These are phyloP conservation scores for Myxozyma kluyveri DNA, from an alignment of 805 yeast species.

Conservation along the genomic window DNA sequence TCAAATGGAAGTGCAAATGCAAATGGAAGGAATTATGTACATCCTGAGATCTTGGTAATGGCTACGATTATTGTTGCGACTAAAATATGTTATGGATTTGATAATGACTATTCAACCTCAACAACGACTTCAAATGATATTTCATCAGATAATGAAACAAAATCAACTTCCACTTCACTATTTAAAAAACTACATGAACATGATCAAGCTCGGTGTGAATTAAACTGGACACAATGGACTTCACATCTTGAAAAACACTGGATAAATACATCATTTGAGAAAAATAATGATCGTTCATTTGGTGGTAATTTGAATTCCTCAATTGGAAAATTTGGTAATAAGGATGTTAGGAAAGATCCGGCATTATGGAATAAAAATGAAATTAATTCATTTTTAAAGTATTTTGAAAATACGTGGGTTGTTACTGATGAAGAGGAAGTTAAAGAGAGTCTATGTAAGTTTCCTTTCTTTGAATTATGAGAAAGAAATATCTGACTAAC, in stretches of 20 bases:
- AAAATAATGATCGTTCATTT: too few relatives aligned
- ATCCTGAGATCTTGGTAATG: conserved; percentile 24
- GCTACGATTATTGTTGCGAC: conserved; percentile 23
- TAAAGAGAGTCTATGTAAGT: conserved; percentile 13
- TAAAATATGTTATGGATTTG: conserved; percentile 29
- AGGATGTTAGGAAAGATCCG: conserved; percentile 16
- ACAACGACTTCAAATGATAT: too few relatives aligned
- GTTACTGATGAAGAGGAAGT: conserved; percentile 16
- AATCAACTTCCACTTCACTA: too few relatives aligned
- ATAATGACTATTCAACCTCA: too few relatives aligned
- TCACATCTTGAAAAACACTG: background rate
- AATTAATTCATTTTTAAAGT: conserved; percentile 16
- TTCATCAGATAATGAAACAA: too few relatives aligned
- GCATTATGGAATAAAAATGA: conserved; percentile 17
- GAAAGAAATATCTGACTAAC: background rate
- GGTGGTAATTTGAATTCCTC: too few relatives aligned
- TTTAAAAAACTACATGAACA: too few relatives aligned
- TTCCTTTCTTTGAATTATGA: background rate
- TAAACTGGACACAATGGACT: conserved; percentile 28
- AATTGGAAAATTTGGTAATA: too few relatives aligned
- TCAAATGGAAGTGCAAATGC: background rate
- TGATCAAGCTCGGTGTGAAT: too few relatives aligned
- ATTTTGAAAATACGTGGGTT: conserved; percentile 20
- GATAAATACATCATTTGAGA: conserved; percentile 11
- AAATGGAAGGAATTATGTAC: background rate